phyloP scores from a whole-genome alignment of 2,329 filamentous ascomycete species.

The Teratosphaeria zuluensis region DNA sequence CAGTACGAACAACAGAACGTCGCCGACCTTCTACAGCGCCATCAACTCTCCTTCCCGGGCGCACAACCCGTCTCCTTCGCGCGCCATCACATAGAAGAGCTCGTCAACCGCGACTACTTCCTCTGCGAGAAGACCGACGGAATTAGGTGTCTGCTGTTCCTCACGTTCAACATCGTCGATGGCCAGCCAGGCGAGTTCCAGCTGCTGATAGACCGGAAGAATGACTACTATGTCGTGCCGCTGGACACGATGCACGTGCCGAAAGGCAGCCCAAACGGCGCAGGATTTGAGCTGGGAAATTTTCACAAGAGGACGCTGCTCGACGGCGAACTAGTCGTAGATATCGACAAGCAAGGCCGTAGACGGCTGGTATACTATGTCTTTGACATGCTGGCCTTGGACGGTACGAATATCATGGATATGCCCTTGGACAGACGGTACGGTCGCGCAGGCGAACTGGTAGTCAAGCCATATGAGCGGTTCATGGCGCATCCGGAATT shows the following conservation, averaged over 20 bases:
- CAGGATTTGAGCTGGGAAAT: conserved; percentile 33
- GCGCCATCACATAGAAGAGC: conserved; percentile 68
- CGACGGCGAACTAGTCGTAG: conserved; percentile 88
- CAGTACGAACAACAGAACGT: conserved; percentile 20
- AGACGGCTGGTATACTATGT: conserved; percentile 74
- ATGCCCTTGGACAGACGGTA: conserved; percentile 80
- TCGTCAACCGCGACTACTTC: conserved; percentile 80
- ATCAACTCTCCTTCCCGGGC: conserved; percentile 61
- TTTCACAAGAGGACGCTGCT: conserved; percentile 77
- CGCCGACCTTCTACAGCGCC: conserved; percentile 56
- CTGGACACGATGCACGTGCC: conserved; percentile 69
- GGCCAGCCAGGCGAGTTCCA: conserved; percentile 49
- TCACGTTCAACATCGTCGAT: conserved; percentile 40
- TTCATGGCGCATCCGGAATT: conserved; percentile 45
- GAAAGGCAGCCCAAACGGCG: conserved; percentile 29
- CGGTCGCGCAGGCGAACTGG: conserved; percentile 59
- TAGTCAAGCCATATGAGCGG: conserved; percentile 15
- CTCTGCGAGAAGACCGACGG: conserved; percentile 98
- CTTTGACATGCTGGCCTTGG: conserved; percentile 83
- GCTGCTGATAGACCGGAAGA: conserved; percentile 94
- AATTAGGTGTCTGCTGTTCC: conserved; percentile 88
- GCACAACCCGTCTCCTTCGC: conserved; percentile 93
- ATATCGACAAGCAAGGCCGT: conserved; percentile 56
- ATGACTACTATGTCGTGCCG: conserved; percentile 85
- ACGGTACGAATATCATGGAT: conserved; percentile 63